These are phyloP conservation scores for Persicaria maculosa DNA, from an alignment of 148 eudicot species.

Conservation along the genomic window DNA sequence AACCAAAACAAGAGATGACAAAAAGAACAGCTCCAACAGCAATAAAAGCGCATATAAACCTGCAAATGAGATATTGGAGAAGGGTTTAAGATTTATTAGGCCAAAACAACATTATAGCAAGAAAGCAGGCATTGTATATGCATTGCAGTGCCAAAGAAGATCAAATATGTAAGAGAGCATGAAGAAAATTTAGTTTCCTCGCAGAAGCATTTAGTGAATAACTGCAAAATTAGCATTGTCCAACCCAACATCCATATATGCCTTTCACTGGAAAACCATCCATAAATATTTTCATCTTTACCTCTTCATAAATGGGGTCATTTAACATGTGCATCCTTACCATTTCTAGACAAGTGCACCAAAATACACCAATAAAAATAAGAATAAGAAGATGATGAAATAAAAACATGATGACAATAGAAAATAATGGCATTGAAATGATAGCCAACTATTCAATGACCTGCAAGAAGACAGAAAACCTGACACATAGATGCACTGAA, in stretches of 20 bases:
- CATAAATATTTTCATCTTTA: not conserved
- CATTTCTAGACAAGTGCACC: not conserved
- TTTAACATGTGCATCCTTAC: not conserved
- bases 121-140: not conserved
- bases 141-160: not conserved
- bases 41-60: constrained; percentile 83
- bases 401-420: not conserved
- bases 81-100: not conserved
- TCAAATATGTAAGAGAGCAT: not conserved
- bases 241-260: not conserved
- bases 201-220: not conserved
- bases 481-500: no score
- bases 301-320: not conserved
- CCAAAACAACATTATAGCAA: not conserved
- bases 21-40: constrained; percentile 64
- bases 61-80: constrained; percentile 25
- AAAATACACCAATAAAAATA: not conserved
- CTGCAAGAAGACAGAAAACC: no score
- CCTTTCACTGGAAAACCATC: no score
- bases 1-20: constrained; percentile 79
- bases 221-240: not conserved
- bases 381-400: not conserved
- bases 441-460: not conserved
- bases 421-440: not conserved
- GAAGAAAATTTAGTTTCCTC: not conserved